Percentiles rank a stretch among this genome's conserved stretches.
These are phyloP conservation scores for Dendrobium huoshanense DNA, from an alignment of 106 monocot genomes.

Conservation along the genomic window DNA sequence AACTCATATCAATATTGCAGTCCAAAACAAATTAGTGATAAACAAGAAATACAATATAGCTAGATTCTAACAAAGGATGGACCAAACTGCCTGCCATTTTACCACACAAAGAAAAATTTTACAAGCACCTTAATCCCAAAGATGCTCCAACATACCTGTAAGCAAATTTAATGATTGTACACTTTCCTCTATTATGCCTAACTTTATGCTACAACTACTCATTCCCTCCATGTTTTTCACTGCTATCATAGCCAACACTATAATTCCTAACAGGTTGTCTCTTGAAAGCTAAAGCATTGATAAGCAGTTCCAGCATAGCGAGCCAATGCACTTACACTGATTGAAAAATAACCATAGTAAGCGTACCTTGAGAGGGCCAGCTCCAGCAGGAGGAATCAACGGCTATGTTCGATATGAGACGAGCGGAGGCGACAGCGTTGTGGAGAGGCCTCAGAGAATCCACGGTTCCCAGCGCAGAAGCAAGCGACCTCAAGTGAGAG, in stretches of 20 bases:
- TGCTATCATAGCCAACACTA: too few relatives aligned
- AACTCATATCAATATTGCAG: background rate
- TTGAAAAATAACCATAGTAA: background rate
- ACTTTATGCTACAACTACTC: too few relatives aligned
- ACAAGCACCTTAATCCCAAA: background rate
- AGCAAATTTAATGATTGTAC: background rate
- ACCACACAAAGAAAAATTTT: too few relatives aligned
- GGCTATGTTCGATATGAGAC: conserved; percentile 44
- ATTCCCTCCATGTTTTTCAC: too few relatives aligned
- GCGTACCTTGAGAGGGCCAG: conserved; percentile 46
- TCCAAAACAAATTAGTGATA: background rate
- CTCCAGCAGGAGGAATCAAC: conserved; percentile 48
- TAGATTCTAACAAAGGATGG: background rate
- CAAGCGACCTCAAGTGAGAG: conserved; percentile 16
- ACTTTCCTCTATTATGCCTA: too few relatives aligned
- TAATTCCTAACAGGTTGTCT: too few relatives aligned
- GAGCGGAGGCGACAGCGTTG: conserved; percentile 35
- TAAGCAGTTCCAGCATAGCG: background rate
- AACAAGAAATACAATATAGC: background rate
- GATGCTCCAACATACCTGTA: background rate
- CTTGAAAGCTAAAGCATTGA: background rate
- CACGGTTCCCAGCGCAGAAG: conserved; percentile 17
- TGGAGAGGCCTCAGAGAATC: conserved; percentile 49
- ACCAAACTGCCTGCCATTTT: too few relatives aligned
- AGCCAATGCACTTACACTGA: background rate